A percentile compares a stretch with the other conserved stretches of the same genome.
Conservation (phyloP, 208 protist genomes). For the Leishmania lainsoni region DNA sequence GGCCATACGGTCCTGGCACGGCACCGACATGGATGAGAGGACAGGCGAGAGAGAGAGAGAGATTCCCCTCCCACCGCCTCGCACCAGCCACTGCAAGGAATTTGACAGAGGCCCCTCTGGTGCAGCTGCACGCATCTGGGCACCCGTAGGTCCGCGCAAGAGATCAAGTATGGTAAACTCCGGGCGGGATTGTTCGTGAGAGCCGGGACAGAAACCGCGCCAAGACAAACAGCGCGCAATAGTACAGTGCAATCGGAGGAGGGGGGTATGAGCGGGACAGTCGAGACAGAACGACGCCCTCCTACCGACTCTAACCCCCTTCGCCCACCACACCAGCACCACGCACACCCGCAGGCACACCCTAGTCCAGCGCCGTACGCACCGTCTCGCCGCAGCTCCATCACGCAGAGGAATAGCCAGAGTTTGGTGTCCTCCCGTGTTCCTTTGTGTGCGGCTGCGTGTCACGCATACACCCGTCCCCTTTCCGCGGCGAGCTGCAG, state of each 20-base stretch:
- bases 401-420: background rate
- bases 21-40: slow-evolving; percentile 10
- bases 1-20: slow-evolving; percentile 32
- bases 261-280: background rate
- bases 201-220: slow-evolving; percentile 10
- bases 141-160: slow-evolving; percentile 65
- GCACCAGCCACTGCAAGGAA: slow-evolving; percentile 33
- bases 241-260: background rate
- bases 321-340: background rate
- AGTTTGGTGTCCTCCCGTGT: slow-evolving; percentile 12
- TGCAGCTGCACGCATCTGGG: slow-evolving; percentile 35
- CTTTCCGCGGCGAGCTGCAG: background rate
- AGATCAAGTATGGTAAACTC: slow-evolving; percentile 61
- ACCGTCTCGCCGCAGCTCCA: slow-evolving; percentile 6
- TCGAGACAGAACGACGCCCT: background rate
- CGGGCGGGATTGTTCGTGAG: slow-evolving; percentile 71
- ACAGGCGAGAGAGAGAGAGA: background rate
- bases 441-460: slow-evolving; percentile 15
- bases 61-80: background rate
- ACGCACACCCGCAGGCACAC: background rate
- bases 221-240: background rate
- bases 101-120: slow-evolving; percentile 26
- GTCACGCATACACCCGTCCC: background rate
- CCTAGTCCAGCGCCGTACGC: slow-evolving; percentile 3
- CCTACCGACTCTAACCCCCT: background rate